Evolutionary conservation across 352 stramenopile species (phyloP), one percentile per base, ranked within the genome.

Genomic region (Phytopythium cucurbitacearum): DNA sequence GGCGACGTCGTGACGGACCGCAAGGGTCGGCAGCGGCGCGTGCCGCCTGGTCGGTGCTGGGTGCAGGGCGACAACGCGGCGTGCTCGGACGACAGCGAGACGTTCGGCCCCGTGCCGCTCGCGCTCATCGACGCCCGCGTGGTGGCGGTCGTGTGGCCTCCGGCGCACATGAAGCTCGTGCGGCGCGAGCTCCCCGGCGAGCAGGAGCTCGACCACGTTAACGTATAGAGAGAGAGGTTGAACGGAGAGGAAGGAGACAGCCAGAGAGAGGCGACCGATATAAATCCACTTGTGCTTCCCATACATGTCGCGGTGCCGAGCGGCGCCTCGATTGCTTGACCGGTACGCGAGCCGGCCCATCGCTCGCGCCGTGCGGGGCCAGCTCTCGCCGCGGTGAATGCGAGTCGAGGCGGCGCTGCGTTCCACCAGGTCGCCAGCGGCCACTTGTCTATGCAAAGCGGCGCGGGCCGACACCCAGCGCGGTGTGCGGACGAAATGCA

Each of bases 21-120:
- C 47, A 64, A 40, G 12, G 69, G 74, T 11, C 42, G 48, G 8
- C 52, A 58, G 51, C 60, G 58, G 37, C 45, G 82, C 42, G 63
- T 95, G 12, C 85, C 85, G 1, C 63, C 71, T 41, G 85, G 85
- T 57, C 89, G 87, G 63, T 95, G 85, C 69, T 95, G 85, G 85
- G 69, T 95, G 40, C 82, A 95, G 48, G 82, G 85, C 40, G 85
- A 94, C 65, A 91, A 89, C 60, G 55, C 69, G 2, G 68, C 61
- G 40, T 81, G 85, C 58, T 91, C 80, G 60, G 81, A 91, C 60
- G 80, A 91, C 67, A 92, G 81, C 66, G 73, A 90, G 57, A 57
- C 62, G 48, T 92, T 89, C 53, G 85, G 85, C 3, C 62, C 75
- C 38, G 79, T 94, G 46, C 85, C 85, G 42, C 71, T 94, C 33